Percentiles rank a stretch among this genome's conserved stretches.
phyloP scores from a whole-genome alignment of 1,139 yeast species.

The Taphrina confusa region DNA sequence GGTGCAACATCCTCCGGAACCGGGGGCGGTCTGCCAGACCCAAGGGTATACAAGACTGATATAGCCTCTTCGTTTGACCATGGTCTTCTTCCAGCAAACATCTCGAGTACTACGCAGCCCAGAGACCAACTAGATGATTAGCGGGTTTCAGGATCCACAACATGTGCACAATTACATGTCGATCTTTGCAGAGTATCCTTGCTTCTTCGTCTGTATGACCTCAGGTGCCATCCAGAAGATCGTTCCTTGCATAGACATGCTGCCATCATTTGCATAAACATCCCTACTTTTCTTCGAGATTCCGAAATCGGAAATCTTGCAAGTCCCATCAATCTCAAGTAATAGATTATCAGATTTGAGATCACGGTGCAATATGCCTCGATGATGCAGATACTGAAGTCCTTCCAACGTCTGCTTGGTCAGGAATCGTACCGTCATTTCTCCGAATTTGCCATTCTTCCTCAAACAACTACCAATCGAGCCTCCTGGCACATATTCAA shows the following conservation, averaged over 20 bases:
- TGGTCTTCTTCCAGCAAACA: constrained; percentile 67
- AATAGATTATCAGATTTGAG: constrained; percentile 91
- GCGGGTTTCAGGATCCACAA: background rate
- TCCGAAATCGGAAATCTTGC: constrained; percentile 96
- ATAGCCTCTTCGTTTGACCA: constrained; percentile 58
- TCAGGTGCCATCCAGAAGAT: constrained; percentile 99
- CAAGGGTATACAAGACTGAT: constrained; percentile 57
- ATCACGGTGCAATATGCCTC: constrained; percentile 91
- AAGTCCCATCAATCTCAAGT: constrained; percentile 86
- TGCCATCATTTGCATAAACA: constrained; percentile 86
- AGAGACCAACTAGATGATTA: constrained; percentile 54
- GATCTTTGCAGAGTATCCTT: constrained; percentile 94
- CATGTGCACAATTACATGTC: constrained; percentile 44
- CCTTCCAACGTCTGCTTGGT: constrained; percentile 83
- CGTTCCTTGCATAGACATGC: constrained; percentile 98
- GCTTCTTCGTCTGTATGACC: constrained; percentile 76
- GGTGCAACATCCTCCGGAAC: constrained; percentile 82
- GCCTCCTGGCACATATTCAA: constrained; percentile 98
- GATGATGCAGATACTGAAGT: constrained; percentile 75
- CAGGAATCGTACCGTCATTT: constrained; percentile 66
- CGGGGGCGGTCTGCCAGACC: constrained; percentile 89
- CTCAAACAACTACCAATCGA: constrained; percentile 86
- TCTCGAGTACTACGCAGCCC: constrained; percentile 94
- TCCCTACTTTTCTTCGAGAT: constrained; percentile 82
- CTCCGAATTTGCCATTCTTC: constrained; percentile 83